Evolutionary conservation across 805 yeast genomes (phyloP).

Genomic region (Wickerhamiella spandovensis): DNA sequence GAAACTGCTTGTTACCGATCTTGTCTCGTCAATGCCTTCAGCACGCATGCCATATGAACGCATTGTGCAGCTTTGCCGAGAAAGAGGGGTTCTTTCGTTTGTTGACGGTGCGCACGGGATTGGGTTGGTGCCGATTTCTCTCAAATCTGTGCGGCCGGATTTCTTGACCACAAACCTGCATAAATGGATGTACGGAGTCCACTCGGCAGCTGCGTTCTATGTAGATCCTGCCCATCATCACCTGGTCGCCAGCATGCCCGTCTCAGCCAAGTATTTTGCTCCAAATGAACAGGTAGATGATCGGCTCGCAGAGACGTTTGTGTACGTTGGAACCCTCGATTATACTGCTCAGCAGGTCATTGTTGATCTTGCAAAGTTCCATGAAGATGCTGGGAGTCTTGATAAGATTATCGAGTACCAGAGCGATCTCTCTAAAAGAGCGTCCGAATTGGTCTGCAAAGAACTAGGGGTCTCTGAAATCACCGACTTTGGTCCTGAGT

Average conservation of each 20-base stretch:
- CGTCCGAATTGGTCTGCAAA: constrained; percentile 29
- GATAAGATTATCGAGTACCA: constrained; percentile 37
- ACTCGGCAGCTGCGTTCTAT: constrained; percentile 46
- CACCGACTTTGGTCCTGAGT: constrained; percentile 26
- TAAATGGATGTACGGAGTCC: constrained; percentile 53
- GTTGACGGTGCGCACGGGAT: constrained; percentile 65
- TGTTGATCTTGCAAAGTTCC: constrained; percentile 39
- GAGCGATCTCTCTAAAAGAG: constrained; percentile 31
- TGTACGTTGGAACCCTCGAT: constrained; percentile 37
- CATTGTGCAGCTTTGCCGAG: constrained; percentile 33
- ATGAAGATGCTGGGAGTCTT: constrained; percentile 45
- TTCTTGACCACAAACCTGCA: constrained; percentile 51
- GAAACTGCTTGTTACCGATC: constrained; percentile 38
- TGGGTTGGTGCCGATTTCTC: constrained; percentile 29
- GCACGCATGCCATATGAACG: constrained; percentile 41
- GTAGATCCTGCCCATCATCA: constrained; percentile 40
- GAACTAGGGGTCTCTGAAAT: constrained; percentile 30
- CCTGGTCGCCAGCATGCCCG: constrained; percentile 41
- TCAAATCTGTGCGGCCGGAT: constrained; percentile 35
- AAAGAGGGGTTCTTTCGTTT: constrained; percentile 37
- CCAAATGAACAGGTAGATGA: constrained; percentile 13
- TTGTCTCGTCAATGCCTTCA: constrained; percentile 54
- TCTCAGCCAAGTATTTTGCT: constrained; percentile 35
- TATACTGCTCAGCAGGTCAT: constrained; percentile 33
- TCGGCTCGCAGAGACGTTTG: constrained; percentile 23